Conservation (phyloP, 345 rosid species). For the Euphorbia tirucalli region DNA sequence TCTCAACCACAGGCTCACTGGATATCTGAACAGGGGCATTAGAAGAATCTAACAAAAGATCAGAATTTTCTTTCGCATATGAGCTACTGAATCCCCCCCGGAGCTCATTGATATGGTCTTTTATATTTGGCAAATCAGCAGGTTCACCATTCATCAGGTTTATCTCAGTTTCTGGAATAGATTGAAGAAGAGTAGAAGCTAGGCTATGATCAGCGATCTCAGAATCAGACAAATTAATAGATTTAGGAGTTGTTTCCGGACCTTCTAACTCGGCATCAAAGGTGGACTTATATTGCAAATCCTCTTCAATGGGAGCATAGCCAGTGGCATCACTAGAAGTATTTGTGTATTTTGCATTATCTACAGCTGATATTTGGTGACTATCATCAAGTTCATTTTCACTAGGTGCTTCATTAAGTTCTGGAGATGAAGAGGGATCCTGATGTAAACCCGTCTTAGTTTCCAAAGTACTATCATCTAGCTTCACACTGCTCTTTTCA, state of each 20-base stretch:
- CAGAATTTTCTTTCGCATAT: constrained; percentile 27
- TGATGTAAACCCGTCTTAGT: constrained; percentile 30
- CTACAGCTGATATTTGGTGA: constrained; percentile 24
- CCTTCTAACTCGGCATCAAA: constrained; percentile 33
- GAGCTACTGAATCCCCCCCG: constrained; percentile 24
- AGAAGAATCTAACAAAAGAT: constrained; percentile 27
- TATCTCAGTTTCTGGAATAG: constrained; percentile 34
- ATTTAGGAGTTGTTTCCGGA: constrained; percentile 33
- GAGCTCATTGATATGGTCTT: constrained; percentile 26
- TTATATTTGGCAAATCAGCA: constrained; percentile 23
- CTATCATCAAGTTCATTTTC: constrained; percentile 33
- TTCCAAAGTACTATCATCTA: constrained; percentile 31
- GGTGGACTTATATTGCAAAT: constrained; percentile 32
- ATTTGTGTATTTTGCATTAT: constrained; percentile 21
- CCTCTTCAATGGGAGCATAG: constrained; percentile 27
- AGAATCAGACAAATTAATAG: constrained; percentile 36
- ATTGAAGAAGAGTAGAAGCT: constrained; percentile 18
- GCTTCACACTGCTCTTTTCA: constrained; percentile 27
- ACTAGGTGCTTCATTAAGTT: constrained; percentile 34
- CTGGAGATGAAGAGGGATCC: constrained; percentile 32
- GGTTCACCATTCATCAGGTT: constrained; percentile 31
- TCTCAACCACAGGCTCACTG: constrained; percentile 27
- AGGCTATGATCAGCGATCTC: constrained; percentile 24
- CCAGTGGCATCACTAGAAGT: constrained; percentile 28
- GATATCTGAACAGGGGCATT: constrained; percentile 21